Evolutionary conservation across 2,329 filamentous ascomycete genomes (phyloP).

Genomic region (Ophiocordyceps camponoti-rufipedis): DNA sequence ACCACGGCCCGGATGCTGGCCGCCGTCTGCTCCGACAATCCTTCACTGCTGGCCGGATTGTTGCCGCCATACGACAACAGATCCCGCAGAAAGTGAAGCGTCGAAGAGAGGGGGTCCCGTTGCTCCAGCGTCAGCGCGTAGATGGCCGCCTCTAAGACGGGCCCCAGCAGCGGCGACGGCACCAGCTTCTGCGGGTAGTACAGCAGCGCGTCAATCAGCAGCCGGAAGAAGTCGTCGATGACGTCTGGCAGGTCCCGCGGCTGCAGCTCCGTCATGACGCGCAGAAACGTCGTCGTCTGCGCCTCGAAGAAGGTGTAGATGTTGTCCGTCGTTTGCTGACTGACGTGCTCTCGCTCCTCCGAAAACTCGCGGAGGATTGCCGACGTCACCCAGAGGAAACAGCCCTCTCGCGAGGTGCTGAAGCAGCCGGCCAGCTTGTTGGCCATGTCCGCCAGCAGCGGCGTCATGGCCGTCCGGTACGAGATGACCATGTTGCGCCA

Average conservation of each 20-base stretch:
- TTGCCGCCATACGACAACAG: slow-evolving; percentile 74
- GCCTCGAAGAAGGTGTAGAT: slow-evolving; percentile 93
- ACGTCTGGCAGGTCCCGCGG: slow-evolving; percentile 58
- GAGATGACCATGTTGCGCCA: slow-evolving; percentile 97
- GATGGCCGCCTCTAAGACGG: slow-evolving; percentile 74
- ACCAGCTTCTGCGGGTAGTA: slow-evolving; percentile 82
- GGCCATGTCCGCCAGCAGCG: slow-evolving; percentile 68
- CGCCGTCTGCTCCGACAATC: slow-evolving; percentile 38
- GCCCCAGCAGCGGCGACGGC: slow-evolving; percentile 56
- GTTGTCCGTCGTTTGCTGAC: slow-evolving; percentile 61
- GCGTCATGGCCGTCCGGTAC: slow-evolving; percentile 76
- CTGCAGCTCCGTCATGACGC: slow-evolving; percentile 71
- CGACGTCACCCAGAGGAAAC: slow-evolving; percentile 96
- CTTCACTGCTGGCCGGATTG: slow-evolving; percentile 46
- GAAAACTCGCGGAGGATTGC: slow-evolving; percentile 92
- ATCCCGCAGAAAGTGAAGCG: slow-evolving; percentile 83
- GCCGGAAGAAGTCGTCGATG: slow-evolving; percentile 91
- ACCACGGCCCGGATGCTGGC: slow-evolving; percentile 56
- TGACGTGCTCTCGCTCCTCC: slow-evolving; percentile 71
- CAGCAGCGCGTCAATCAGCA: slow-evolving; percentile 77
- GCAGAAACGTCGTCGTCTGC: slow-evolving; percentile 77
- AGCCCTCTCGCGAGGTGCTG: slow-evolving; percentile 70
- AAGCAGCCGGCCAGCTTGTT: slow-evolving; percentile 80
- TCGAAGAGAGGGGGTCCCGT: slow-evolving; percentile 76
- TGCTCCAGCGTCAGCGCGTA: slow-evolving; percentile 80